These are phyloP conservation scores for Wickerhamiella infanticola DNA, from an alignment of 1,139 yeast genomes.

Conservation along the genomic window DNA sequence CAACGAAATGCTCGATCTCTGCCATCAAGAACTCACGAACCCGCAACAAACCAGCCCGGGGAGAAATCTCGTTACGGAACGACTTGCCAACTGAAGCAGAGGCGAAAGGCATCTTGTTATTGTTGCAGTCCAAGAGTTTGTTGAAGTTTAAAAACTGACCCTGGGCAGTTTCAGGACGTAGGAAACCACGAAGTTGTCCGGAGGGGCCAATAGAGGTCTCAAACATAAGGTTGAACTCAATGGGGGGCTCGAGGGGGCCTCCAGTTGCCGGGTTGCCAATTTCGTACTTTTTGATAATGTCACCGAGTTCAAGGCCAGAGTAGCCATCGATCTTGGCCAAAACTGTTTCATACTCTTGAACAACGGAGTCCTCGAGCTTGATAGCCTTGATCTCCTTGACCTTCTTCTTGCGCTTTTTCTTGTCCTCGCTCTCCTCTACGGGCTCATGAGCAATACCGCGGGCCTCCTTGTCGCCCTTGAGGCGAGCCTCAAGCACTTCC, in stretches of 20 bases:
- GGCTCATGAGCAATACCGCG: conserved; percentile 52
- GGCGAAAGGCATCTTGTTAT: conserved; percentile 96
- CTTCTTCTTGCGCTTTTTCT: conserved; percentile 41
- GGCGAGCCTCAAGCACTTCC: conserved; percentile 88
- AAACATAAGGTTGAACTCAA: conserved; percentile 95
- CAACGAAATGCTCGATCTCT: conserved; percentile 96
- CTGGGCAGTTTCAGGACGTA: conserved; percentile 99
- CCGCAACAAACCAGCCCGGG: conserved; percentile 92
- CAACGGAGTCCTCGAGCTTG: conserved; percentile 67
- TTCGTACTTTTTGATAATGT: conserved; percentile 61
- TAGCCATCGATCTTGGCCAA: conserved; percentile 87
- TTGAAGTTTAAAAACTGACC: conserved; percentile 95
- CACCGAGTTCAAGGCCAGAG: conserved; percentile 85
- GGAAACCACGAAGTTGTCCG: conserved; percentile 85
- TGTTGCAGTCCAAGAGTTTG: conserved; percentile 87
- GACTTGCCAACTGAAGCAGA: conserved; percentile 98
- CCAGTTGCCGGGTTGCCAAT: conserved; percentile 88
- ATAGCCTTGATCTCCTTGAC: conserved; percentile 95
- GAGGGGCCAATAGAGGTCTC: conserved; percentile 99
- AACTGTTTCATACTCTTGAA: conserved; percentile 65
- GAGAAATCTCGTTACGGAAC: conserved; percentile 96
- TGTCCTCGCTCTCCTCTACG: conserved; percentile 49
- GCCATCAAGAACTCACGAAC: conserved; percentile 99
- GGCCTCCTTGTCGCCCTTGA: conserved; percentile 93
- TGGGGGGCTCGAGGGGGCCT: conserved; percentile 75